A percentile compares a stretch with the other conserved stretches of the same genome.
Conservation (phyloP, 441 rosid species). For the Omphalea diandra region DNA sequence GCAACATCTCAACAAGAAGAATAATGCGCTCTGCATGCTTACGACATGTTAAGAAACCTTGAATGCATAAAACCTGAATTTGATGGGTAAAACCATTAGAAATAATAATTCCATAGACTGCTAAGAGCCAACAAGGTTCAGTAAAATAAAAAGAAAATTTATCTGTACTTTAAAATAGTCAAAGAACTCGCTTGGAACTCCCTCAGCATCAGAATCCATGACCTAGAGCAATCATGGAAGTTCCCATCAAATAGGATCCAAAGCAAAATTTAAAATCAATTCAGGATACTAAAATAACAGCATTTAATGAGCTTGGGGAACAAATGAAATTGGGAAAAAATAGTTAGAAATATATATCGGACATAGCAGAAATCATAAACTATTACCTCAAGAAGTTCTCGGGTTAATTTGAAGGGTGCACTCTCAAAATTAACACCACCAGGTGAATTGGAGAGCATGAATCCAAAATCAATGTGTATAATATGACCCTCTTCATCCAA, state of each 20-base stretch:
- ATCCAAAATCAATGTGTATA: slow-evolving; percentile 98
- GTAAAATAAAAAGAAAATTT: slow-evolving; percentile 11
- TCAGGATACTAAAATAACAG: slow-evolving; percentile 17
- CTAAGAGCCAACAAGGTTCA: slow-evolving; percentile 1
- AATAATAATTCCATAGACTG: background rate
- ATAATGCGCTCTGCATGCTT: slow-evolving; percentile 97
- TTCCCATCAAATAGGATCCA: slow-evolving; percentile 14
- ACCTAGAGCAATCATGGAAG: slow-evolving; percentile 46
- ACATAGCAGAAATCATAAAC: background rate
- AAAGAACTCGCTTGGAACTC: slow-evolving; percentile 95
- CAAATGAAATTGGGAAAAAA: no score
- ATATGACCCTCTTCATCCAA: slow-evolving; percentile 98
- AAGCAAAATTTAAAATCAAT: slow-evolving; percentile 11
- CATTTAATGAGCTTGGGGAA: slow-evolving; percentile 11
- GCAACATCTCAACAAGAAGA: slow-evolving; percentile 98
- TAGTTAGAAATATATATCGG: no score
- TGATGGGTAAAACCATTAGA: slow-evolving; percentile 18
- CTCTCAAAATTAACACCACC: slow-evolving; percentile 98
- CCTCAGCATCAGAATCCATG: slow-evolving; percentile 99
- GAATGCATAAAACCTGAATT: slow-evolving; percentile 88
- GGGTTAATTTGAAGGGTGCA: slow-evolving; percentile 96
- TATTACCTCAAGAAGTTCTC: slow-evolving; percentile 93
- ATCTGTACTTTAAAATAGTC: slow-evolving; percentile 87
- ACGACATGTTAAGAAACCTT: slow-evolving; percentile 96
- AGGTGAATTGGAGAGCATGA: slow-evolving; percentile 98